Base-by-base conservation (phyloP, 805 yeast genomes). In the Kregervanrija delftensis region DNA sequence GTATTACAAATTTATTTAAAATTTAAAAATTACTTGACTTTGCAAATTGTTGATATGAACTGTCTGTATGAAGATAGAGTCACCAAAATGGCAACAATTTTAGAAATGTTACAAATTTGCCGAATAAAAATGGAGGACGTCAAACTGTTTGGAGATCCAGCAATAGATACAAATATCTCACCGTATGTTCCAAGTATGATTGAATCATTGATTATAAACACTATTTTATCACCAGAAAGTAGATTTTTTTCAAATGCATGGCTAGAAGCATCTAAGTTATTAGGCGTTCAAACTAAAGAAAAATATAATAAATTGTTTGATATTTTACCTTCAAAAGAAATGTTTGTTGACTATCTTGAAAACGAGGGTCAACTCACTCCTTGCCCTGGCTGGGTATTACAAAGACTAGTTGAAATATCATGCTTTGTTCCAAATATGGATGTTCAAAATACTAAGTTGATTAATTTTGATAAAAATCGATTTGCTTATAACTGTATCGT, bases 331-430 rank as follows among this genome's bases (percentile, higher is more conserved):
- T 69, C 72, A 16, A 53, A 63, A 3, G 51, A 44, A 11, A 41
- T 41, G 17, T 32, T 39, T 1, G 35, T 49, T 11, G 46, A 52
- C 33, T 31, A 40, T 11, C 5, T 53, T 22, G 32, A 39, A 8
- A 4, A 35, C 2, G 30, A 32, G 8, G 49, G 72, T 43, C 72
- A 81, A 0, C 65, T 86, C 41, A 77, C 88, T 5, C 93, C 96
- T 2, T 90, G 96, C 57, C 77, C 88, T 47, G 97, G 97, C 10
- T 91, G 98, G 98, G 70, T 88, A 41, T 69, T 84, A 17, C 91
- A 85, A 54, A 79, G 95, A 49, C 66, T 91, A 50, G 59, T 89
- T 44, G 96, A 86, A 56, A 77, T 82, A 48, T 79, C 83, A 1
- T 80, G 84, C 50, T 81, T 76, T 56, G 81, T 88, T 42, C 95